Percentiles rank a stretch among this genome's conserved stretches.
These are phyloP conservation scores for Volutella citrinella DNA, from an alignment of 2,329 filamentous ascomycete genomes.

Conservation along the genomic window DNA sequence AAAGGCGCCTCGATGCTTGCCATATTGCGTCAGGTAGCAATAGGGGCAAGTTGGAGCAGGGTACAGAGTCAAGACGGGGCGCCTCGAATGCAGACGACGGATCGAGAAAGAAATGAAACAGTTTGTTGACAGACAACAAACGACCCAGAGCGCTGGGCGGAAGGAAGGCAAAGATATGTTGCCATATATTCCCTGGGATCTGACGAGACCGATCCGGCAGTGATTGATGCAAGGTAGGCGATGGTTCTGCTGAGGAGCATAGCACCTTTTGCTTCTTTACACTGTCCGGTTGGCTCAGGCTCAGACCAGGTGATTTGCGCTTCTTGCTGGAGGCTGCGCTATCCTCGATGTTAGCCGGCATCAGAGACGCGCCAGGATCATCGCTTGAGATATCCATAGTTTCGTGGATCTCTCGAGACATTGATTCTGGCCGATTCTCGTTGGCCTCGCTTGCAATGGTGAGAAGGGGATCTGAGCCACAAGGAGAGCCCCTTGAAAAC, in stretches of 20 bases:
- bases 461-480: too few species aligned
- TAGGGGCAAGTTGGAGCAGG: slow-evolving; percentile 25
- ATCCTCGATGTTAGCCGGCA: slow-evolving; percentile 8
- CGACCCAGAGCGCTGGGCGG: slow-evolving; percentile 61
- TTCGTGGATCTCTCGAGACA: too few species aligned
- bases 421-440: too few species aligned
- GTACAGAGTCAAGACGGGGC: slow-evolving; percentile 12
- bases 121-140: slow-evolving; percentile 65
- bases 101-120: slow-evolving; percentile 61
- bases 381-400: slow-evolving; percentile 14
- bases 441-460: slow-evolving; percentile 7
- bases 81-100: slow-evolving; percentile 35
- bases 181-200: slow-evolving; percentile 65
- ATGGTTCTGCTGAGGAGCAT: too few species aligned
- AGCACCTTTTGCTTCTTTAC: too few species aligned
- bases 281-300: slow-evolving; percentile 9
- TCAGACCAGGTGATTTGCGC: slow-evolving; percentile 13
- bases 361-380: slow-evolving; percentile 10
- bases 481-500: too few species aligned
- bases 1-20: slow-evolving; percentile 64
- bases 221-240: slow-evolving; percentile 7
- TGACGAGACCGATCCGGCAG: slow-evolving; percentile 20
- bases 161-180: slow-evolving; percentile 65
- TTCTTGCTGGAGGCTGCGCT: slow-evolving; percentile 15
- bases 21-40: slow-evolving; percentile 66